Base-by-base conservation (phyloP, 2,329 filamentous ascomycete species). In the Myriosclerotinia duriaeana region DNA sequence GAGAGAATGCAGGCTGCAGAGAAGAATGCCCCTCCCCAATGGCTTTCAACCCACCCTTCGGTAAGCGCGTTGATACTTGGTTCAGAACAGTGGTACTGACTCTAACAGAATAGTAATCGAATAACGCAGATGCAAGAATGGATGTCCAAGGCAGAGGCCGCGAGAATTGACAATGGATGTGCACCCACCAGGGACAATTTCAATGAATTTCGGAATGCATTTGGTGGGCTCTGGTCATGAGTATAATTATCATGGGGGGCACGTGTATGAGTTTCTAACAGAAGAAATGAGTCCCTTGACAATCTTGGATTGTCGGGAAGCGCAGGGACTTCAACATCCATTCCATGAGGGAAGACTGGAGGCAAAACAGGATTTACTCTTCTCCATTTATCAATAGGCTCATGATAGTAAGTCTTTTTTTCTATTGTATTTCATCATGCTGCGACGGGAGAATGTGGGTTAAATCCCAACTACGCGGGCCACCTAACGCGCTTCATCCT, bases 31-130 rank as follows among this genome's bases (percentile, higher is more conserved):
- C 81, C 85, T 44, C 90, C 90, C 0, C 87, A 93, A 77, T 88
- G 91, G 79, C 78, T 92, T 72, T 90, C 86, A 74, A 93, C 91
- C 7, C 91, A 94, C 79, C 91, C 91, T 46, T 89, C 88, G 69
- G 85, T 87, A 79, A 68, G 84, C 79, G 64, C 40, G 60, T 38
- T n/a, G 44, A 50, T 38, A 52, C 34, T 52, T 38, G 12, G n/a
- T 2, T 26, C 9, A 36, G 36, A 61, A 50, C 17, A 22, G 8
- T 26, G 5, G 42, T 42, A 26, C 70, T 75, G 40, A 76, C 54
- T 46, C 66, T 34, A 44, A 44, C 68, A 87, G 79, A 87, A 88
- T 71, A 81, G 85, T 66, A 85, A 85, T 67, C 80, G 90, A 30
- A 84, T 90, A 67, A 80, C 85, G 72, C 87, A 87, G 76, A 90